phyloP scores from a whole-genome alignment of 2,329 filamentous ascomycete genomes.

The Diplodia scrobiculata region DNA sequence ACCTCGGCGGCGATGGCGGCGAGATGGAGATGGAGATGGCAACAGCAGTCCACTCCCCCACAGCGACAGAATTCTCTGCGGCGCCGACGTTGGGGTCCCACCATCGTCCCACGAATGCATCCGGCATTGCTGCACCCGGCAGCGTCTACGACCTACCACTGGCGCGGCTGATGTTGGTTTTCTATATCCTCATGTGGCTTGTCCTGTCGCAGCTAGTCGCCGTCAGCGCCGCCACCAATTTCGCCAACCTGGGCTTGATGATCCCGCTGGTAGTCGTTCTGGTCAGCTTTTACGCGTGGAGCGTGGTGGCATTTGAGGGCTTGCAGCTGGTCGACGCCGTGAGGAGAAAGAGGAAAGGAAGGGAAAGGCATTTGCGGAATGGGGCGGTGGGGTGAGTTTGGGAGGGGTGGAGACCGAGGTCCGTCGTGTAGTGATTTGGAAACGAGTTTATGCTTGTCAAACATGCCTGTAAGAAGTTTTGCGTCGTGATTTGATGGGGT shows the following conservation, averaged over 20 bases:
- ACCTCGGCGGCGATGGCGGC: background rate
- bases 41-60: background rate
- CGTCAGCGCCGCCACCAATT: conserved; percentile 22
- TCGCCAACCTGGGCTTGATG: conserved; percentile 11
- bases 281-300: conserved; percentile 12
- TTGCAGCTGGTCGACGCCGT: conserved; percentile 28
- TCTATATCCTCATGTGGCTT: conserved; percentile 15
- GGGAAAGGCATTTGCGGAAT: conserved; percentile 24
- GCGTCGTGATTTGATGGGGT: no score
- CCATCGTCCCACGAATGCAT: background rate
- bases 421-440: no score
- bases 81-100: background rate
- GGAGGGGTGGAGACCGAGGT: background rate
- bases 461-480: no score
- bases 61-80: background rate
- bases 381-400: background rate
- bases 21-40: background rate
- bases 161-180: conserved; percentile 1
- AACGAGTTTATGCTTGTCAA: no score
- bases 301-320: conserved; percentile 1
- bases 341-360: conserved; percentile 29
- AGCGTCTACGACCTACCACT: conserved; percentile 2
- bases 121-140: background rate
- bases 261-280: conserved; percentile 7
- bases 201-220: conserved; percentile 11